Percentiles rank a stretch among this genome's conserved stretches.
phyloP scores from a whole-genome alignment of 1,284 basidiomycete species.

The Ganoderma sinense region DNA sequence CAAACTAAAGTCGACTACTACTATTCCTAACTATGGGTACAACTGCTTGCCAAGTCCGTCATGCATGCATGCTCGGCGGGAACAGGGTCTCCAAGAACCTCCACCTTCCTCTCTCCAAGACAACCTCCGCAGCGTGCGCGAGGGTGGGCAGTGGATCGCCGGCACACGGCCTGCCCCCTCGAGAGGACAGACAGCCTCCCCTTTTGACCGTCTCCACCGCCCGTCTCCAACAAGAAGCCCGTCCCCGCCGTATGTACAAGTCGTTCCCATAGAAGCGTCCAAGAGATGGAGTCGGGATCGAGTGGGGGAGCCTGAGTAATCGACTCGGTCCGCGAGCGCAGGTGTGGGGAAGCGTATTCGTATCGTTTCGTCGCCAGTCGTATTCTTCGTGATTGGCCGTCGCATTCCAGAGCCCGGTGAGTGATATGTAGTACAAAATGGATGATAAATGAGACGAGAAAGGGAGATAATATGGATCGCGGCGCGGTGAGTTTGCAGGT shows the following conservation, averaged over 20 bases:
- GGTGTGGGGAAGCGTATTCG: constrained; percentile 21
- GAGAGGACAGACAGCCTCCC: constrained; percentile 25
- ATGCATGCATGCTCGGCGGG: constrained; percentile 12
- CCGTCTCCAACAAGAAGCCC: constrained; percentile 5
- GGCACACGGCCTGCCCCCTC: constrained; percentile 24
- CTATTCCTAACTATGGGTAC: constrained; percentile 23
- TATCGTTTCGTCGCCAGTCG: constrained; percentile 29
- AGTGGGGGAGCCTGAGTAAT: constrained; percentile 12
- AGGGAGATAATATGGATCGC: constrained; percentile 14
- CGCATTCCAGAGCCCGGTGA: constrained; percentile 34
- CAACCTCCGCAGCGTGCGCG: constrained; percentile 12
- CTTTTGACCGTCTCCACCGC: background rate
- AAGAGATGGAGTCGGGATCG: constrained; percentile 13
- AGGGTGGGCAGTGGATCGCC: background rate
- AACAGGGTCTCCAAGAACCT: constrained; percentile 11
- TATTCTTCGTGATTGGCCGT: constrained; percentile 36
- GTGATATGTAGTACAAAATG: constrained; percentile 31
- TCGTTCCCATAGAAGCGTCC: constrained; percentile 24
- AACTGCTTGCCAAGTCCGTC: constrained; percentile 23
- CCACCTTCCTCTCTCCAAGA: background rate
- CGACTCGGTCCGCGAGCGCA: constrained; percentile 18
- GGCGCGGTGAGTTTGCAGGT: constrained; percentile 14
- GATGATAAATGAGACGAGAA: constrained; percentile 19
- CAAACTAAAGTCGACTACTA: constrained; percentile 25
- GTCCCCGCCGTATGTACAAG: constrained; percentile 21